Percentiles rank a stretch among this genome's conserved stretches.
Evolutionary conservation across 768 basidiomycete genomes (phyloP).

Genomic region (Cystobasidium ongulense): DNA sequence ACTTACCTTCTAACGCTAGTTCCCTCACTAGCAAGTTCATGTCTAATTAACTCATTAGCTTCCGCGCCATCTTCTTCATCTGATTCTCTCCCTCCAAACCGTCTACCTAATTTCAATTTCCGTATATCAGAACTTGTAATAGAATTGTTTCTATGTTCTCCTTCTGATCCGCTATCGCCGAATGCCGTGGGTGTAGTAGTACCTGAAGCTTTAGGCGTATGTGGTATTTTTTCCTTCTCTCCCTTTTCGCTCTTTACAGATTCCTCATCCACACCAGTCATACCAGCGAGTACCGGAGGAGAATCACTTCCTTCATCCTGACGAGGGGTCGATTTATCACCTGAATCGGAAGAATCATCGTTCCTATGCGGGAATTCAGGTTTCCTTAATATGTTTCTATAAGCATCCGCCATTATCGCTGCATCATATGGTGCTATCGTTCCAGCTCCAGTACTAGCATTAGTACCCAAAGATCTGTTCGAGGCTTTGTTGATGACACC

Average conservation of each 20-base stretch:
- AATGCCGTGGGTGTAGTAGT: not conserved
- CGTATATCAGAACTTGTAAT: slow-evolving; percentile 44
- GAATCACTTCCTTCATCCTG: not conserved
- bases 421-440: slow-evolving; percentile 72
- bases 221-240: not conserved
- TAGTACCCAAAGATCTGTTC: not conserved
- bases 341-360: not conserved
- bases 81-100: slow-evolving; percentile 36
- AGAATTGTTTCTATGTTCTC: slow-evolving; percentile 24
- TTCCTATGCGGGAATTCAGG: slow-evolving; percentile 57
- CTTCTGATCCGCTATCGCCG: not conserved
- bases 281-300: not conserved
- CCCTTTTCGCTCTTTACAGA: not conserved
- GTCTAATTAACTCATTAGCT: slow-evolving; percentile 51
- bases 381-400: slow-evolving; percentile 75
- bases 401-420: slow-evolving; percentile 86
- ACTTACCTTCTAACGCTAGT: slow-evolving; percentile 62
- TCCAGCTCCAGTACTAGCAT: slow-evolving; percentile 12
- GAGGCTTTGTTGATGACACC: not conserved
- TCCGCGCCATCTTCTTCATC: slow-evolving; percentile 20
- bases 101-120: not conserved
- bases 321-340: not conserved
- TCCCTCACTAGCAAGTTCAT: slow-evolving; percentile 82
- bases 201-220: not conserved
- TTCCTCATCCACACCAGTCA: not conserved